Evolutionary conservation across 331 rosid genomes (phyloP).

Genomic region (Phaseolus coccineus): DNA sequence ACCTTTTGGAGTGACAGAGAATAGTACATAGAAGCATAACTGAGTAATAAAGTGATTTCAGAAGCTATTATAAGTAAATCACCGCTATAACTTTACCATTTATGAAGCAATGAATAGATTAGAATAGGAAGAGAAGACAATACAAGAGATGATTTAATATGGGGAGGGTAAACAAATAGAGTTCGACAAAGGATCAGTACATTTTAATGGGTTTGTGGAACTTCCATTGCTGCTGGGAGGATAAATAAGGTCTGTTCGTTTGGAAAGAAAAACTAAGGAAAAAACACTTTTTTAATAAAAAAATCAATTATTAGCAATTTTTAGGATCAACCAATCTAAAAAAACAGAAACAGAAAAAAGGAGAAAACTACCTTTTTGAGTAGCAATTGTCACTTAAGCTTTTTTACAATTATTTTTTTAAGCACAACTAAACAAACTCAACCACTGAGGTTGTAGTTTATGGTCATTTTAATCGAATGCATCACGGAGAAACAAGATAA

Average conservation of each 20-base stretch:
- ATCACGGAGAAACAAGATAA: slow-evolving; percentile 33
- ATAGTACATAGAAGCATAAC: slow-evolving; percentile 28
- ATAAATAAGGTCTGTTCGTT: background rate
- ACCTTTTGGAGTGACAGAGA: slow-evolving; percentile 25
- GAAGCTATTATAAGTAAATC: slow-evolving; percentile 20
- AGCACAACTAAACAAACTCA: too few species aligned
- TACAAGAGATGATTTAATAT: slow-evolving; percentile 6
- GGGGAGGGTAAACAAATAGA: slow-evolving; percentile 23
- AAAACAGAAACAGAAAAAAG: too few species aligned
- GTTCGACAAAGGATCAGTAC: slow-evolving; percentile 8
- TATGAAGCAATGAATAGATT: slow-evolving; percentile 9
- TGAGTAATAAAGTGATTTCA: background rate
- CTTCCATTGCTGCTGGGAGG: slow-evolving; percentile 25
- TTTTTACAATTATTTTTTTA: too few species aligned
- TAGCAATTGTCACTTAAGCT: too few species aligned
- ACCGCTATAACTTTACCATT: slow-evolving; percentile 24
- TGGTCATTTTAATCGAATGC: slow-evolving; percentile 34
- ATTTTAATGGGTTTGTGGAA: slow-evolving; percentile 37
- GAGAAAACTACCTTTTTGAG: too few species aligned
- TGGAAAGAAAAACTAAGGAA: too few species aligned
- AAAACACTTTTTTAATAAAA: too few species aligned
- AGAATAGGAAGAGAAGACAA: slow-evolving; percentile 39
- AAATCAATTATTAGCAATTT: too few species aligned
- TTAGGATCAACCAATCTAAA: too few species aligned
- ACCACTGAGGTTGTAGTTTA: slow-evolving; percentile 19